phyloP scores from a whole-genome alignment of 257 asterid genomes.

The Capsicum chinense region DNA sequence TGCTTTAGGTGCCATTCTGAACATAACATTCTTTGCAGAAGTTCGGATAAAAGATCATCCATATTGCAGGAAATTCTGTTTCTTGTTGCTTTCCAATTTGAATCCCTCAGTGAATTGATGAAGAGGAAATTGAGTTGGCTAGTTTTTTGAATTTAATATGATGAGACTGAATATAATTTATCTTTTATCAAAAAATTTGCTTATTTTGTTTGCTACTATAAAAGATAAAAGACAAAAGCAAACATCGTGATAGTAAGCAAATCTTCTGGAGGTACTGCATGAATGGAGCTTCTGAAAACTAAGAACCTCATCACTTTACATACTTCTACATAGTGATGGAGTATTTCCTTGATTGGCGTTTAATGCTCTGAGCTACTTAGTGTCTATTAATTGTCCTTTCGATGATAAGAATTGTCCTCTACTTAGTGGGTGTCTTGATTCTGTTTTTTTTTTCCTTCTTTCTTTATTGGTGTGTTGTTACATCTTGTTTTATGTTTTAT shows the following conservation, averaged over 20 bases:
- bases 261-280: neutral
- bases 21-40: neutral
- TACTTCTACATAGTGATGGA: neutral
- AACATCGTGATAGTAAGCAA: neutral
- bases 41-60: neutral
- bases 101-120: neutral
- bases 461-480: no score
- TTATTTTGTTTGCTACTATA: neutral
- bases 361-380: neutral
- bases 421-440: neutral
- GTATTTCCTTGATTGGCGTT: neutral
- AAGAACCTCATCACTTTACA: neutral
- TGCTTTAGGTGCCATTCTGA: neutral
- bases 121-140: neutral
- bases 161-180: neutral
- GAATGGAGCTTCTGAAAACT: neutral
- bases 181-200: neutral
- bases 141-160: neutral
- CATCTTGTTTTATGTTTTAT: no score
- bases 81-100: neutral
- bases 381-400: neutral
- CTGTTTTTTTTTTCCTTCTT: no score
- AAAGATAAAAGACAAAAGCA: neutral
- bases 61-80: neutral
- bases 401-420: neutral